A percentile compares a stretch with the other conserved stretches of the same genome.
phyloP scores from a whole-genome alignment of 768 basidiomycete genomes.

The Tulasnella sp. region DNA sequence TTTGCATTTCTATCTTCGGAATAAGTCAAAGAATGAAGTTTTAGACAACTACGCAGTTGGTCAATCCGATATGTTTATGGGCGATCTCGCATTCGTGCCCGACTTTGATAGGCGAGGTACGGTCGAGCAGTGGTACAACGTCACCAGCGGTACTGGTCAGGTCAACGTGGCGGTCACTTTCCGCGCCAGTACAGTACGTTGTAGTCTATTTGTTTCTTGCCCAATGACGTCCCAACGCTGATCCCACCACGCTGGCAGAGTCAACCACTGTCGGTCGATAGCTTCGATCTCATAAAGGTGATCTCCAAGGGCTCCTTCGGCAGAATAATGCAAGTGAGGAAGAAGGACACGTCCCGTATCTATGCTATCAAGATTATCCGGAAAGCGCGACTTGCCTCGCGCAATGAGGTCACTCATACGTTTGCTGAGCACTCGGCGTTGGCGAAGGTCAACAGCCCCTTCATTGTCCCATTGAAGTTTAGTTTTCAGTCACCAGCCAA shows the following conservation, averaged over 20 bases:
- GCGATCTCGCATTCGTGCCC: constrained; percentile 85
- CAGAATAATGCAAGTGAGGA: constrained; percentile 99
- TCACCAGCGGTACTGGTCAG: constrained; percentile 78
- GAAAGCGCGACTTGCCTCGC: constrained; percentile 64
- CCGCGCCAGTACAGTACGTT: constrained; percentile 61
- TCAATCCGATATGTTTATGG: constrained; percentile 83
- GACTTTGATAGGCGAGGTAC: constrained; percentile 64
- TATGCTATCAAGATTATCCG: constrained; percentile 92
- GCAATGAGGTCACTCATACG: constrained; percentile 96
- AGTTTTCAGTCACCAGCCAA: constrained; percentile 98
- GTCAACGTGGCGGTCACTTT: constrained; percentile 89
- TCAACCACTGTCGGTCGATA: constrained; percentile 80
- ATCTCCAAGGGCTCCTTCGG: constrained; percentile 98
- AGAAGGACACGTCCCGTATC: constrained; percentile 91
- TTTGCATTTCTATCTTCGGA: constrained; percentile 88
- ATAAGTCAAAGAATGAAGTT: constrained; percentile 47
- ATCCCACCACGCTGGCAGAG: constrained; percentile 41
- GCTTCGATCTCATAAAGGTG: constrained; percentile 93
- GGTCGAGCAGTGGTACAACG: constrained; percentile 83
- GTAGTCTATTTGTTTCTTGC: neutral
- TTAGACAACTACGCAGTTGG: constrained; percentile 89
- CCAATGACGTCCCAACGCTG: neutral
- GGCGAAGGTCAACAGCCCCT: constrained; percentile 90
- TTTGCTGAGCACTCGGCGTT: constrained; percentile 93
- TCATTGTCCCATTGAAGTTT: constrained; percentile 97